Conservation (phyloP, 2,329 filamentous ascomycete genomes). For the Golovinomyces cichoracearum region DNA sequence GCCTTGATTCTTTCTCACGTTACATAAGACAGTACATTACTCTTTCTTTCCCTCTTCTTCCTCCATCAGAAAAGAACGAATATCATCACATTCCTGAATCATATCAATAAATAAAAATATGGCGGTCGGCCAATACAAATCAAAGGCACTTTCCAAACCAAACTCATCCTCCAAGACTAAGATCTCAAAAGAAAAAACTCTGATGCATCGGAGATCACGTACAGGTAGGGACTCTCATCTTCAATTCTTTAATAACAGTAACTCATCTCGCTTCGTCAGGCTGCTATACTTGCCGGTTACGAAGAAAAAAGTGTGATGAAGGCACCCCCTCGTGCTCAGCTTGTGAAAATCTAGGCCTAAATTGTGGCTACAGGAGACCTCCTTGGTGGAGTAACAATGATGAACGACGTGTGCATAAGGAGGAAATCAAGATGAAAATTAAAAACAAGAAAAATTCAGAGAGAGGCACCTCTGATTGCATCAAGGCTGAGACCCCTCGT, state of each 20-base stretch:
- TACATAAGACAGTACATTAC: conserved; percentile 18
- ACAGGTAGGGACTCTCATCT: conserved; percentile 45
- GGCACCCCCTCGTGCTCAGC: conserved; percentile 35
- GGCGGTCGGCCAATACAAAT: conserved; percentile 34
- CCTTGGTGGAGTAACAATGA: conserved; percentile 96
- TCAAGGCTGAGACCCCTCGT: conserved; percentile 35
- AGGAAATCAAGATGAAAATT: conserved; percentile 89
- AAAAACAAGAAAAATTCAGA: conserved; percentile 88
- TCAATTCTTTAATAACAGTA: conserved; percentile 6
- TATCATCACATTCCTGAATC: no score
- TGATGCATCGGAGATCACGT: conserved; percentile 82
- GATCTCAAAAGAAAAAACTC: conserved; percentile 41
- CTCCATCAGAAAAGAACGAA: no score
- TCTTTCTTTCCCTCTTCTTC: no score
- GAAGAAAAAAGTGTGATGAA: conserved; percentile 45
- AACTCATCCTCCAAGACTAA: conserved; percentile 14
- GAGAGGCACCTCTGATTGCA: conserved; percentile 36
- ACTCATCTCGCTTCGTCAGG: conserved; percentile 21
- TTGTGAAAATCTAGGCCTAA: conserved; percentile 46
- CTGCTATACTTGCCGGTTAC: conserved; percentile 41
- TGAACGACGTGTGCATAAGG: conserved; percentile 63
- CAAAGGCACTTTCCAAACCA: conserved; percentile 30
- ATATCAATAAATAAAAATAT: conserved; percentile 18
- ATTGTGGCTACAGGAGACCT: conserved; percentile 88
- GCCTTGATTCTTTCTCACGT: conserved; percentile 16